Evolutionary conservation across 176 grass and related monocot genomes (phyloP), one percentile per base, ranked within the genome.

Genomic region (Zoysia pacifica): DNA sequence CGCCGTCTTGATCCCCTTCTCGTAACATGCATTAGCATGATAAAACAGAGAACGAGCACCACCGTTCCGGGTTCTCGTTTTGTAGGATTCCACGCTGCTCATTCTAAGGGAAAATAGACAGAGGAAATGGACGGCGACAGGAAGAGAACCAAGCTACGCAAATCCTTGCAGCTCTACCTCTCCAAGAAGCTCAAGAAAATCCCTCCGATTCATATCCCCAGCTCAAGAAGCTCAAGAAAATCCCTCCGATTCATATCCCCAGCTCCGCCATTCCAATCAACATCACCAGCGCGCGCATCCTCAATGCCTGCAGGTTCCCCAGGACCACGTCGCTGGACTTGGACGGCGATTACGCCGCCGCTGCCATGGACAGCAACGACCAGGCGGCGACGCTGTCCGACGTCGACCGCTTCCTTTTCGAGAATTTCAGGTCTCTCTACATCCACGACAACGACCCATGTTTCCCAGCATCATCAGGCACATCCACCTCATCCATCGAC

Each of bases 351-450:
- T 54, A 72, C 43, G 8, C 44, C 15, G 47, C 39, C 51, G 11
- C 8, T 19, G 43, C 16, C 48, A 56, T 16, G 13, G n/a, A 40
- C 45, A 47, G 20, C 65, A 47, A 48, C 47, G 79, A 76, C 81
- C 80, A 84, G 47, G 86, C 86, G 0, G 84, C 92, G 1, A 98
- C 92, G n/a, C 88, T 98, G 58, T 91, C 95, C 67, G 92, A 98
- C 81, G 44, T 93, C 36, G 92, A 98, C 78, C 80, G 86, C 4
- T 94, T 94, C 86, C 83, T 93, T 65, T 78, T 74, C 43, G 88
- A 94, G 46, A 98, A 94, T 75, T 94, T 98, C 68, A 79, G 71
- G 13, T 93, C 95, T 14, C 92, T 98, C 62, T 94, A 89, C 72
- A 76, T 78, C 62, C 72, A 82, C 14, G 87, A 85, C 72, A 56